Base-by-base conservation (phyloP, 345 rosid genomes). In the Erucastrum elatum region DNA sequence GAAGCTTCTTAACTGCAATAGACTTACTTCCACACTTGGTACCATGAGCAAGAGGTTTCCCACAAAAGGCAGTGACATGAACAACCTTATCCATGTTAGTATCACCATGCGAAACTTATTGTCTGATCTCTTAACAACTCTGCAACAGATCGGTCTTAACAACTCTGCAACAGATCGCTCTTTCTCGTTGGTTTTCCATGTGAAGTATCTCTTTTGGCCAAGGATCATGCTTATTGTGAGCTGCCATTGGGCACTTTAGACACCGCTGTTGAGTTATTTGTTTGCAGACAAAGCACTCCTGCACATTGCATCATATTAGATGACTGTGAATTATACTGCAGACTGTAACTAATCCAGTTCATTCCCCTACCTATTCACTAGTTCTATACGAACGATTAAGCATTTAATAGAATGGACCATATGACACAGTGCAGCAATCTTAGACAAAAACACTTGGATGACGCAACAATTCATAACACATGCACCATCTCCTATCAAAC, bases 241-340 rank as follows among this genome's bases (percentile, higher is more conserved):
- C 89, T 55, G 98, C 90, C 30, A 91, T 80, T 31, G 85, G 35
- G 64, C 98, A 94, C 63, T 81, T 84, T 11, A 87, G 81, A 84
- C 96, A 92, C 17, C 87, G 81, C 97, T 94, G 92, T 35, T 87
- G 80, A 15, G 82, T 77, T 79, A 84, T 94, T 74, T 83, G 84
- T 66, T 82, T 89, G 85, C 98, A 92, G 30, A 87, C n/a, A 82
- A 90, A 90, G 78, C 98, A 94, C 35, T 65, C 94, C 97, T 92
- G 86, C 79, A 60, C 17, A 59, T 62, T 13, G 58, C 63, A 58
- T 33, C 46, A 2, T n/a, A 33, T 64, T 67, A 75, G 30, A 75
- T 74, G 17, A 53, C n/a, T 11, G 15, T 37, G 49, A 41, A 41
- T 41, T 9, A 41, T 41, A 41, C 49, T 41, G 49, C 61, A 8